Percentiles rank a stretch among this genome's conserved stretches.
Conservation (phyloP, 2,329 filamentous ascomycete species). For the Dendrostoma leiphaemia region DNA sequence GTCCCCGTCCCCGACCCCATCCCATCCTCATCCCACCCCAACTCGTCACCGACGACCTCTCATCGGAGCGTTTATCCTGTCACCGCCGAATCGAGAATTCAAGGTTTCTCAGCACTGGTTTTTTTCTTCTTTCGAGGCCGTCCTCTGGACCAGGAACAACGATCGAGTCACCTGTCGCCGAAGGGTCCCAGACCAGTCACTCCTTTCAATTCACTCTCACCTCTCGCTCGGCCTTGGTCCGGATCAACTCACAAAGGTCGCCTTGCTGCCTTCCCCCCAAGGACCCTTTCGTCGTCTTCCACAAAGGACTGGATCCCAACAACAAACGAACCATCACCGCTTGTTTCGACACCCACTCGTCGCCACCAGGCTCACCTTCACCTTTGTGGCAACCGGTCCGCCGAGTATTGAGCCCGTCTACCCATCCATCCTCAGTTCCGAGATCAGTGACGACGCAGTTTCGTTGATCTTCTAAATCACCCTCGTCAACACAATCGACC, state of each 20-base stretch:
- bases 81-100: too few relatives aligned
- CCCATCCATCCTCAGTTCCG: neutral
- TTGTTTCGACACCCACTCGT: neutral
- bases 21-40: too few relatives aligned
- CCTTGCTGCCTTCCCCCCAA: neutral
- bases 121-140: neutral
- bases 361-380: neutral
- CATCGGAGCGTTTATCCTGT: too few relatives aligned
- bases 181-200: neutral
- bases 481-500: neutral
- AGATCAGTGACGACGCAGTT: neutral
- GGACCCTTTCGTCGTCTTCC: neutral
- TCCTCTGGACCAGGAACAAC: neutral
- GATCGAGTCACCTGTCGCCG: neutral
- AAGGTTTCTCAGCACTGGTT: too few relatives aligned
- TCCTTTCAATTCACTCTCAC: neutral
- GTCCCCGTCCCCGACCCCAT: too few relatives aligned
- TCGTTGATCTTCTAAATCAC: neutral
- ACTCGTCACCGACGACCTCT: too few relatives aligned
- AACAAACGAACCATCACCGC: neutral
- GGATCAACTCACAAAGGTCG: slow-evolving; percentile 1
- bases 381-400: neutral
- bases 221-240: neutral
- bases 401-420: neutral
- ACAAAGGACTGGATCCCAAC: slow-evolving; percentile 15